Conservation (phyloP, 2,329 filamentous ascomycete genomes). For the Cladophialophora bantiana region DNA sequence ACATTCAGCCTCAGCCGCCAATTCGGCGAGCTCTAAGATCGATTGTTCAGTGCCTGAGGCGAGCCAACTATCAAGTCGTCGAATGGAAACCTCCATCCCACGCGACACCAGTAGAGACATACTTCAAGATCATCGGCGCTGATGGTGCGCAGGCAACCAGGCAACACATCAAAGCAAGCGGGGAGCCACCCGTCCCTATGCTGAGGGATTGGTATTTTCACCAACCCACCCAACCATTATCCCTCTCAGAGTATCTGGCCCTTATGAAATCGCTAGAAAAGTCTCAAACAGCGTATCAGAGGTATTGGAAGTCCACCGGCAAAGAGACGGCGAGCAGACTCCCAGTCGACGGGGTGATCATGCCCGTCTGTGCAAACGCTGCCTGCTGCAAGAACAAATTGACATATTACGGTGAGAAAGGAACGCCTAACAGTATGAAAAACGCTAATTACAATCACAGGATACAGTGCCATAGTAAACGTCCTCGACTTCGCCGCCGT, state of each 20-base stretch:
- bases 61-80: conserved; percentile 60
- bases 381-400: conserved; percentile 29
- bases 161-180: conserved; percentile 59
- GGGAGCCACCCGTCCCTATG: conserved; percentile 66
- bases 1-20: conserved; percentile 33
- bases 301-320: conserved; percentile 45
- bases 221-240: conserved; percentile 10
- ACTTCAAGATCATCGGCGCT: conserved; percentile 50
- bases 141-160: conserved; percentile 70
- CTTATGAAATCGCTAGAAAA: conserved; percentile 13
- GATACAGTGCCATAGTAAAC: conserved; percentile 69
- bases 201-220: conserved; percentile 41
- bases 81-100: conserved; percentile 38
- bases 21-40: conserved; percentile 26
- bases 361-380: conserved; percentile 66
- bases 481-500: conserved; percentile 67
- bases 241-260: conserved; percentile 22
- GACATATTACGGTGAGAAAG: conserved; percentile 28
- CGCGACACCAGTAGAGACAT: conserved; percentile 25
- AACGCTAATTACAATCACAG: conserved; percentile 39
- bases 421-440: neutral
- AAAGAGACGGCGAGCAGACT: conserved; percentile 41
- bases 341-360: conserved; percentile 62
- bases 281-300: conserved; percentile 24
- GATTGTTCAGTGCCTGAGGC: conserved; percentile 45